Evolutionary conservation across 2,329 filamentous ascomycete species (phyloP).

Genomic region (Spiromastix sp.): DNA sequence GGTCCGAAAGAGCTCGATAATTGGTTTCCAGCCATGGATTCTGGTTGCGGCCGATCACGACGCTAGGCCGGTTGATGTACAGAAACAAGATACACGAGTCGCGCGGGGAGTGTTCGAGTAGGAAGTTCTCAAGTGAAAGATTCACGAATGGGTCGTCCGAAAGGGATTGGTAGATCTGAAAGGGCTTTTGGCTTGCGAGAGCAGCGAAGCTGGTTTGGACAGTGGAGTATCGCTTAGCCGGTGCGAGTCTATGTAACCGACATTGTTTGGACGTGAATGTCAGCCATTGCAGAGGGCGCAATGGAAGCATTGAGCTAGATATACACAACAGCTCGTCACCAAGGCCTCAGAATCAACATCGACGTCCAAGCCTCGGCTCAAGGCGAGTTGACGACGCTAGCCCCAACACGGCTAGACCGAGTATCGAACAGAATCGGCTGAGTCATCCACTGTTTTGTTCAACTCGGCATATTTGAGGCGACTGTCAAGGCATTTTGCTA

Average conservation of each 20-base stretch:
- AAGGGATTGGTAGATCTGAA: slow-evolving; percentile 61
- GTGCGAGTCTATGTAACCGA: slow-evolving; percentile 6
- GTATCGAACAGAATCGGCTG: slow-evolving; percentile 3
- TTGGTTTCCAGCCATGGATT: slow-evolving; percentile 95
- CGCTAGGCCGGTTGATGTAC: slow-evolving; percentile 76
- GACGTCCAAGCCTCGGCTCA: not conserved
- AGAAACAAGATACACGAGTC: slow-evolving; percentile 73
- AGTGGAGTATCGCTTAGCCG: slow-evolving; percentile 17
- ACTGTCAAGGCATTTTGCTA: slow-evolving; percentile 62
- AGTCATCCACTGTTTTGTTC: slow-evolving; percentile 4
- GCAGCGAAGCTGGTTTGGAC: slow-evolving; percentile 22
- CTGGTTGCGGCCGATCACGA: slow-evolving; percentile 92
- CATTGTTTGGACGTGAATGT: not conserved
- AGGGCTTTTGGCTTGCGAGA: slow-evolving; percentile 24
- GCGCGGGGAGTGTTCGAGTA: slow-evolving; percentile 62
- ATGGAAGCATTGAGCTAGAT: slow-evolving; percentile 9
- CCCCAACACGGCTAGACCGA: too few relatives aligned
- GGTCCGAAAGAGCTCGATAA: slow-evolving; percentile 46
- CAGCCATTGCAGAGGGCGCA: slow-evolving; percentile 9
- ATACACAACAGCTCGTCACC: not conserved
- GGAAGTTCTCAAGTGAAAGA: slow-evolving; percentile 84
- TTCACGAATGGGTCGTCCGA: slow-evolving; percentile 74
- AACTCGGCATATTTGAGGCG: slow-evolving; percentile 51
- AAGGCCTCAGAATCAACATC: slow-evolving; percentile 3
- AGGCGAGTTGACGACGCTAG: too few relatives aligned